These are phyloP conservation scores for Puya raimondii DNA, from an alignment of 176 grass and related monocot species.

Conservation along the genomic window DNA sequence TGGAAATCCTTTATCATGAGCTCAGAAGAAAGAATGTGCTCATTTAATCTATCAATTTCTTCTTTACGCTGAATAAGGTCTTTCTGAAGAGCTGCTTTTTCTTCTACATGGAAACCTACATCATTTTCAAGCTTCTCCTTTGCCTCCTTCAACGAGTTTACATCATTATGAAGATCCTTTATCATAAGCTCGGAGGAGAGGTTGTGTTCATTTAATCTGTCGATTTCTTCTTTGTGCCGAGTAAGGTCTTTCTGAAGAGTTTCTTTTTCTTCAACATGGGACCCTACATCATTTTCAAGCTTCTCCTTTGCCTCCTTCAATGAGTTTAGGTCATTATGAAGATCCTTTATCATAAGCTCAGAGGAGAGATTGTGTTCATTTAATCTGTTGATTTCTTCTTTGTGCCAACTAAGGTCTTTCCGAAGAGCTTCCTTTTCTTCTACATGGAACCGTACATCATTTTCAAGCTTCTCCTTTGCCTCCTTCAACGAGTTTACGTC, in stretches of 20 bases:
- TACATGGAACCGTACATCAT: neutral
- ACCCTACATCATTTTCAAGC: neutral
- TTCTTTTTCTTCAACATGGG: neutral
- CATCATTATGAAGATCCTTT: too few relatives aligned
- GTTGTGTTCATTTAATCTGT: too few relatives aligned
- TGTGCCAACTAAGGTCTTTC: too few relatives aligned
- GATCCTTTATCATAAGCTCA: neutral
- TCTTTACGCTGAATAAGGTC: neutral
- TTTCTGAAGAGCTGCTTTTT: conserved; percentile 1
- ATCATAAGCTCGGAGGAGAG: too few relatives aligned
- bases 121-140: neutral
- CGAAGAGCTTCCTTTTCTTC: neutral
- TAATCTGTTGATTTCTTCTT: neutral
- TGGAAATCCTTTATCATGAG: too few relatives aligned
- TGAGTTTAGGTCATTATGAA: neutral
- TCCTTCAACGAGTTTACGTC: neutral
- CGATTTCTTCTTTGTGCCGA: too few relatives aligned
- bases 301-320: neutral
- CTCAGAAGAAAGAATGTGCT: too few relatives aligned
- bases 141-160: too few relatives aligned
- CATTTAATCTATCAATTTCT: neutral
- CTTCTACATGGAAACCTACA: neutral
- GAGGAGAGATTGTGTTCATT: neutral
- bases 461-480: neutral
- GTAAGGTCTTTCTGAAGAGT: too few relatives aligned